A percentile compares a stretch with the other conserved stretches of the same genome.
Evolutionary conservation across 1,284 basidiomycete species (phyloP).

Genomic region (Anthracocystis setariae): DNA sequence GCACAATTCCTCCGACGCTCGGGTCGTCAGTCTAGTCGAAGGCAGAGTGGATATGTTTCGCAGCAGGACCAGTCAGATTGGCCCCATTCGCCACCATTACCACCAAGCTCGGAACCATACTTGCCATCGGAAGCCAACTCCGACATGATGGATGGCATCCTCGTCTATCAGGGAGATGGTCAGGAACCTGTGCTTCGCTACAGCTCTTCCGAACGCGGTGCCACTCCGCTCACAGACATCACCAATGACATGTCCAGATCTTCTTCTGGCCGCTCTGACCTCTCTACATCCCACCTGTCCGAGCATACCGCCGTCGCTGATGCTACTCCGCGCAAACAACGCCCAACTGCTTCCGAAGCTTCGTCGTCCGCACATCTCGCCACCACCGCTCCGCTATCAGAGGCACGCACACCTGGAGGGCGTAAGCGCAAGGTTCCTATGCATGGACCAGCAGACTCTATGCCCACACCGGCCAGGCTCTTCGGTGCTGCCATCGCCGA

Average conservation of each 20-base stretch:
- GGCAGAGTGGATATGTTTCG: constrained; percentile 39
- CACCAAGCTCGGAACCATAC: constrained; percentile 26
- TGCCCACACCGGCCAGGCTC: constrained; percentile 23
- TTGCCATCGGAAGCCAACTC: constrained; percentile 35
- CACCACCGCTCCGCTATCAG: background rate
- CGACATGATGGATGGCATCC: constrained; percentile 31
- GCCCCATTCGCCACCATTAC: constrained; percentile 4
- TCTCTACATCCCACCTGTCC: background rate
- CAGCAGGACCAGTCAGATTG: constrained; percentile 6
- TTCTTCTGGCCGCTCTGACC: background rate
- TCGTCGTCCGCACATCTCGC: background rate
- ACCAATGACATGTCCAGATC: constrained; percentile 12
- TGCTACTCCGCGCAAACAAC: constrained; percentile 18
- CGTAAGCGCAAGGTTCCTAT: constrained; percentile 36
- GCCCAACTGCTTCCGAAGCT: background rate
- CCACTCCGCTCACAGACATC: constrained; percentile 22
- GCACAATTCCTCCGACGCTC: constrained; percentile 21
- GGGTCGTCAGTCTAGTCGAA: constrained; percentile 38
- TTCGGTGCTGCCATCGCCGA: constrained; percentile 14
- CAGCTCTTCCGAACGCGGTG: background rate
- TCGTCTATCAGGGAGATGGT: constrained; percentile 16
- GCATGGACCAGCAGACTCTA: constrained; percentile 15
- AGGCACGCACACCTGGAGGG: constrained; percentile 28
- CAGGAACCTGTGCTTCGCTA: background rate
- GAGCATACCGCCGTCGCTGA: background rate